A percentile compares a stretch with the other conserved stretches of the same genome.
These are phyloP conservation scores for Megacollybia marginata DNA, from an alignment of 768 basidiomycete species.

Conservation along the genomic window DNA sequence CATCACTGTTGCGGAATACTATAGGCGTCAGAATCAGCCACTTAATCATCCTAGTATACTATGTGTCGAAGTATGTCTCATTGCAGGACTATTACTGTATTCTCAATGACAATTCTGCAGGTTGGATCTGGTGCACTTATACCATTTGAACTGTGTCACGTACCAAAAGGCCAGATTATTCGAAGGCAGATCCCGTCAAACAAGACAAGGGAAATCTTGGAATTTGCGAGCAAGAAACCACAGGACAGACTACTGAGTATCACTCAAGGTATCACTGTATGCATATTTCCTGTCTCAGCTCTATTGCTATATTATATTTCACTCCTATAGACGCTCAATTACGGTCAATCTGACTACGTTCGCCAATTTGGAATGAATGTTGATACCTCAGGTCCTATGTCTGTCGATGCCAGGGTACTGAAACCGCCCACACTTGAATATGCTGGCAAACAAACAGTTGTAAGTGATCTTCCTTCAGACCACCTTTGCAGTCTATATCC, in stretches of 20 bases:
- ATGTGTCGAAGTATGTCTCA: conserved; percentile 54
- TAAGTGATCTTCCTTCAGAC: conserved; percentile 30
- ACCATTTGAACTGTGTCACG: conserved; percentile 54
- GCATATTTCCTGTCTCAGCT: conserved; percentile 1
- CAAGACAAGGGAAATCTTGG: conserved; percentile 53
- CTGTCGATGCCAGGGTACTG: conserved; percentile 55
- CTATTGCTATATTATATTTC: background rate
- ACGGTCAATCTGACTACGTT: conserved; percentile 71
- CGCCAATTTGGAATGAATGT: conserved; percentile 68
- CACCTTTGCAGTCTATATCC: conserved; percentile 1
- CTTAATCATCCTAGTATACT: conserved; percentile 55
- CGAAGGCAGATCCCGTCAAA: conserved; percentile 63
- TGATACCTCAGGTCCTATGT: conserved; percentile 43
- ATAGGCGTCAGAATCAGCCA: conserved; percentile 36
- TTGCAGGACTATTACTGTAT: conserved; percentile 2
- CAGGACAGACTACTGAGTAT: conserved; percentile 50
- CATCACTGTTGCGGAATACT: conserved; percentile 53
- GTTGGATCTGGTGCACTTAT: conserved; percentile 54
- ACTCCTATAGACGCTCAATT: conserved; percentile 44
- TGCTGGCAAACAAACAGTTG: conserved; percentile 55
- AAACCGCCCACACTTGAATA: conserved; percentile 61
- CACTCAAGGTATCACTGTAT: conserved; percentile 43
- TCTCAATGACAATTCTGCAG: conserved; percentile 19
- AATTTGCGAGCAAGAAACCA: conserved; percentile 60
- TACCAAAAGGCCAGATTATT: conserved; percentile 60